Evolutionary conservation across 108 stramenopile species (phyloP).

Genomic region (Fistulifera solaris): DNA sequence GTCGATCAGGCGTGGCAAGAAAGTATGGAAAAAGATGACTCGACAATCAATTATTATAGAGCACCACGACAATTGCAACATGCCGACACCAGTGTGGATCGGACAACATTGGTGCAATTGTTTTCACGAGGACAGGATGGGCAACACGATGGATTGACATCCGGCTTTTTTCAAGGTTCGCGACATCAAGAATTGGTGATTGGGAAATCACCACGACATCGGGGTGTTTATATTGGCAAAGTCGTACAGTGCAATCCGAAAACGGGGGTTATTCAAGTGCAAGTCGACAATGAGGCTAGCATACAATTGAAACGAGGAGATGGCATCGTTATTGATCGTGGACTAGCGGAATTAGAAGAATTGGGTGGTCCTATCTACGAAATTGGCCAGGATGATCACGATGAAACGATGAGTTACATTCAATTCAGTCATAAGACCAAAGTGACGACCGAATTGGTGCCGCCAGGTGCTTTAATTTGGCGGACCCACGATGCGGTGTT

Average conservation of each 20-base stretch:
- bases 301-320: slow-evolving; percentile 48
- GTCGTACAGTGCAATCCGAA: slow-evolving; percentile 24
- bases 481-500: slow-evolving; percentile 60
- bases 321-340: slow-evolving; percentile 72
- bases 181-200: slow-evolving; percentile 57
- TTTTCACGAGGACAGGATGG: slow-evolving; percentile 72
- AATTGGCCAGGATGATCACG: not conserved
- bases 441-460: slow-evolving; percentile 21
- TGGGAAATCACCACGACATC: slow-evolving; percentile 60
- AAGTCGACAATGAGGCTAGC: slow-evolving; percentile 19
- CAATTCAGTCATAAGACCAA: no score
- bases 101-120: slow-evolving; percentile 48
- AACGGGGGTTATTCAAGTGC: slow-evolving; percentile 28
- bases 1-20: slow-evolving; percentile 62
- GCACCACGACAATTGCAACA: slow-evolving; percentile 12
- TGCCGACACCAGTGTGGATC: slow-evolving; percentile 34
- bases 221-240: slow-evolving; percentile 56
- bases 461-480: slow-evolving; percentile 61
- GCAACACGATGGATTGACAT: slow-evolving; percentile 47
- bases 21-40: no score
- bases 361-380: slow-evolving; percentile 43
- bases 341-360: slow-evolving; percentile 55
- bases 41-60: slow-evolving; percentile 26
- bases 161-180: slow-evolving; percentile 67
- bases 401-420: no score